Percentiles rank a stretch among this genome's conserved stretches.
Conservation (phyloP, 352 stramenopile species). For the Globisporangium megalacanthum region DNA sequence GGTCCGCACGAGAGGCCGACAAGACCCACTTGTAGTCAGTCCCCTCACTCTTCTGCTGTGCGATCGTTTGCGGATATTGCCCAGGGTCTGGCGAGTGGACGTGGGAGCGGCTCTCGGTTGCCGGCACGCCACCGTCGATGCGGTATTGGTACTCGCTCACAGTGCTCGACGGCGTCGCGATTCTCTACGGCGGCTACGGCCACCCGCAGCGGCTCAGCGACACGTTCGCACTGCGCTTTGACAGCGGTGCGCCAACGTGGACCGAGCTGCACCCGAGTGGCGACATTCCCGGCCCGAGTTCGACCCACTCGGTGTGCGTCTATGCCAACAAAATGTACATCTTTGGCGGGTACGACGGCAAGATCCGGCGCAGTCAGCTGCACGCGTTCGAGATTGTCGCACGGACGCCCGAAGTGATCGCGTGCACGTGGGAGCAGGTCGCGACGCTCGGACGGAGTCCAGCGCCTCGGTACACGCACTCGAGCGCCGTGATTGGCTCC, state of each 20-base stretch:
- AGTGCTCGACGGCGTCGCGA: conserved; percentile 32
- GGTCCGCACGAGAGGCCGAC: neutral
- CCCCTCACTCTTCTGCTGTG: neutral
- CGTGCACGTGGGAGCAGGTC: conserved; percentile 37
- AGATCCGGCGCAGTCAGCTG: conserved; percentile 40
- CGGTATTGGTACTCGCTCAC: conserved; percentile 58
- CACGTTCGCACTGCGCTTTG: conserved; percentile 52
- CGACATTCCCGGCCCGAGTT: conserved; percentile 36
- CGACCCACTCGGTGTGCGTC: conserved; percentile 51
- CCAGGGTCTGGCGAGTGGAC: conserved; percentile 35
- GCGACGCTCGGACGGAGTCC: conserved; percentile 29
- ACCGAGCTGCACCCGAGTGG: conserved; percentile 32
- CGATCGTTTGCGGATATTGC: neutral
- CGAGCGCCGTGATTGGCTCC: conserved; percentile 35
- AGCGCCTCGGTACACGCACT: conserved; percentile 49
- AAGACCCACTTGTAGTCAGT: no score
- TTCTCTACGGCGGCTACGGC: conserved; percentile 55
- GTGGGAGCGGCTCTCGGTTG: conserved; percentile 43
- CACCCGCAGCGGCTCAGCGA: conserved; percentile 43
- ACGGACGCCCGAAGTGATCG: conserved; percentile 24
- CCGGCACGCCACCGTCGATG: conserved; percentile 42
- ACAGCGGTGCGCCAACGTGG: conserved; percentile 39
- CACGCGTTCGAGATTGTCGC: conserved; percentile 38
- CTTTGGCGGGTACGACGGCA: conserved; percentile 59
- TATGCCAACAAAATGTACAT: conserved; percentile 48